A percentile compares a stretch with the other conserved stretches of the same genome.
These are phyloP conservation scores for Tricholoma sp. DNA, from an alignment of 768 basidiomycete genomes.

Conservation along the genomic window DNA sequence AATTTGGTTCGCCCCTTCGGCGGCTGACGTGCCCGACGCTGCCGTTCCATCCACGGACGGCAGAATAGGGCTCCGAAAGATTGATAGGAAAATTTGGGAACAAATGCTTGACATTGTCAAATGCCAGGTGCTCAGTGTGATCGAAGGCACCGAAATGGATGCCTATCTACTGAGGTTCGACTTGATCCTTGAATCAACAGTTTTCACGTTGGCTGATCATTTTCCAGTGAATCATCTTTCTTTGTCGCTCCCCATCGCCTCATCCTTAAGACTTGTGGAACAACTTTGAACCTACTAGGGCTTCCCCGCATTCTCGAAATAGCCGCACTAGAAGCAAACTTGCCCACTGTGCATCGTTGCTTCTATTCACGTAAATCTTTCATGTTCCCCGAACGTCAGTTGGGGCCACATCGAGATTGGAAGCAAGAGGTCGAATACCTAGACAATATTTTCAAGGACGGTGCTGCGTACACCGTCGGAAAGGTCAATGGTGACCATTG, in stretches of 20 bases:
- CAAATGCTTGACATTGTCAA: conserved; percentile 96
- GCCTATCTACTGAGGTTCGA: conserved; percentile 93
- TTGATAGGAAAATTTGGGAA: conserved; percentile 81
- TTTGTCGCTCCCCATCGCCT: conserved; percentile 93
- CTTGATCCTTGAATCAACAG: conserved; percentile 6
- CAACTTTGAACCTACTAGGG: conserved; percentile 94
- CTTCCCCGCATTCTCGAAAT: conserved; percentile 94
- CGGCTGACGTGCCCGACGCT: conserved; percentile 50
- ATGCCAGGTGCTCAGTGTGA: conserved; percentile 90
- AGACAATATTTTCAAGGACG: conserved; percentile 82
- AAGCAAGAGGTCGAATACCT: conserved; percentile 87
- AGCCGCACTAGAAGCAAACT: conserved; percentile 62
- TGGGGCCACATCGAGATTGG: conserved; percentile 92
- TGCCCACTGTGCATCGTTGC: conserved; percentile 76
- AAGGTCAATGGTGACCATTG: conserved; percentile 99
- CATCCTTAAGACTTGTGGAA: conserved; percentile 98
- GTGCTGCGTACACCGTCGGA: conserved; percentile 93
- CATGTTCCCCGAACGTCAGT: conserved; percentile 98
- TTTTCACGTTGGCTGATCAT: conserved; percentile 8
- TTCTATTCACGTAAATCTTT: conserved; percentile 99
- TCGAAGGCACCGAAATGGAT: conserved; percentile 86
- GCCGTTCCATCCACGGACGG: conserved; percentile 27
- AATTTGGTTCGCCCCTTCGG: conserved; percentile 91
- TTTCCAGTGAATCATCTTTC: conserved; percentile 89
- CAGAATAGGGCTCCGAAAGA: conserved; percentile 69